Evolutionary conservation across 2,329 filamentous ascomycete species (phyloP), one percentile per base, ranked within the genome.

Genomic region (Cytospora piceicola): DNA sequence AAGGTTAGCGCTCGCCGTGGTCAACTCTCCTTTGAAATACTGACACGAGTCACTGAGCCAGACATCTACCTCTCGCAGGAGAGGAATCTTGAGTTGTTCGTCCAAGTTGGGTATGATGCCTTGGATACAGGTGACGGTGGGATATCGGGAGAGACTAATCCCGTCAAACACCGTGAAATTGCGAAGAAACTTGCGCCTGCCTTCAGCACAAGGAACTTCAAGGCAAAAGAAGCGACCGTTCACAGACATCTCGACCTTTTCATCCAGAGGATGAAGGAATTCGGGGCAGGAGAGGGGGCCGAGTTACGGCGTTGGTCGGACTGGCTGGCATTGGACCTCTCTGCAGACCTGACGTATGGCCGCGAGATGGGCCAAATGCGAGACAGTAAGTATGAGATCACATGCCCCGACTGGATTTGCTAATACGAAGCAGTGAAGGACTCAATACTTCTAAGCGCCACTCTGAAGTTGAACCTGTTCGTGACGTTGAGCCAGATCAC

Each of bases 301-400:
- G 66, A 68, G 12, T 15, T 70, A 17, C 58, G 27, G 3, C 36
- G 51, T 4, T 69, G 69, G 69, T 52, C 59, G 8, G 52, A 69
- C 46, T 68, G 69, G 69, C 49, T 70, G 11, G 66, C 57, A 1
- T 34, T 69, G 52, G 69, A 70, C 24, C 53, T 70, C 5, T 62
- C 69, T 8, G 60, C 63, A 4, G 68, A 66, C 6, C 29, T 70
- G 59, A 58, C 66, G 3, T 68, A 64, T 29, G 29, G 61, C 20
- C 53, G 24, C 4, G 39, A 66, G 6, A 57, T 69, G 62, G 24
- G 34, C 17, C 56, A 70, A 1, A 51, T 70, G 57, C 29, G 54
- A 32, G 34, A 69, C 20, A 59, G 66, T 66, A 63, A 39, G 64
- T 53, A 4, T 9, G 3, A 3, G 1, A 22, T 9, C 51, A 1